Evolutionary conservation across 2,329 filamentous ascomycete genomes (phyloP).

Genomic region (Cadophora sp.): DNA sequence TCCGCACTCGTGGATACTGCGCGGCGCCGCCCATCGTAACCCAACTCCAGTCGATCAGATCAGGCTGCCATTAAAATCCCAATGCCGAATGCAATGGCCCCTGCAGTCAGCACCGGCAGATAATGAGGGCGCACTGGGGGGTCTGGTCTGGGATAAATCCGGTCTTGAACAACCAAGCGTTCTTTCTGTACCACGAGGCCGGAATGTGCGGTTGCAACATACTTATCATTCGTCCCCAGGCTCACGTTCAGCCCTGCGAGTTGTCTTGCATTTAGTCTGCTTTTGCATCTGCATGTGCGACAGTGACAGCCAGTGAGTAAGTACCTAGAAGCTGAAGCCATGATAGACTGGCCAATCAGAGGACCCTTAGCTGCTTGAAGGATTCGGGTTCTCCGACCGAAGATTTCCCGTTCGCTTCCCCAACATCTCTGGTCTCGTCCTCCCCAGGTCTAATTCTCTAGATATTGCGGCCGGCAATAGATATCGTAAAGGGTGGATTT

Average conservation of each 20-base stretch:
- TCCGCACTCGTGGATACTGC: conserved; percentile 13
- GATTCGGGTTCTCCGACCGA: conserved; percentile 1
- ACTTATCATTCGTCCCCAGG: too few relatives aligned
- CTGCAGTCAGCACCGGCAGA: conserved; percentile 10
- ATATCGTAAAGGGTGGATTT: too few relatives aligned
- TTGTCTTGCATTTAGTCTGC: too few relatives aligned
- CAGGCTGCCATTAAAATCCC: neutral
- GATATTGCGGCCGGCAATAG: too few relatives aligned
- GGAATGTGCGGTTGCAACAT: too few relatives aligned
- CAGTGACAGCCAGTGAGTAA: neutral
- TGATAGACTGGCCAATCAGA: neutral
- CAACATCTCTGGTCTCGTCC: too few relatives aligned
- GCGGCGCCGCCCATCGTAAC: neutral
- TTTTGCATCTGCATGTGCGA: neutral
- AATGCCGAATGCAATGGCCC: neutral
- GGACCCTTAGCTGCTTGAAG: neutral
- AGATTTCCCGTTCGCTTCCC: conserved; percentile 1
- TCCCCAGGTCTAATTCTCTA: too few relatives aligned
- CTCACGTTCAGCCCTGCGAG: too few relatives aligned
- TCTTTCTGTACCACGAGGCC: too few relatives aligned
- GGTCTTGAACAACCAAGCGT: too few relatives aligned
- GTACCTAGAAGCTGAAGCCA: too few relatives aligned
- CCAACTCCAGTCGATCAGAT: neutral
- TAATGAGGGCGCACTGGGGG: neutral
- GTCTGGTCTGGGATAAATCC: neutral